Evolutionary conservation across 768 basidiomycete genomes (phyloP).

Genomic region (Xerocomellus intermedius): DNA sequence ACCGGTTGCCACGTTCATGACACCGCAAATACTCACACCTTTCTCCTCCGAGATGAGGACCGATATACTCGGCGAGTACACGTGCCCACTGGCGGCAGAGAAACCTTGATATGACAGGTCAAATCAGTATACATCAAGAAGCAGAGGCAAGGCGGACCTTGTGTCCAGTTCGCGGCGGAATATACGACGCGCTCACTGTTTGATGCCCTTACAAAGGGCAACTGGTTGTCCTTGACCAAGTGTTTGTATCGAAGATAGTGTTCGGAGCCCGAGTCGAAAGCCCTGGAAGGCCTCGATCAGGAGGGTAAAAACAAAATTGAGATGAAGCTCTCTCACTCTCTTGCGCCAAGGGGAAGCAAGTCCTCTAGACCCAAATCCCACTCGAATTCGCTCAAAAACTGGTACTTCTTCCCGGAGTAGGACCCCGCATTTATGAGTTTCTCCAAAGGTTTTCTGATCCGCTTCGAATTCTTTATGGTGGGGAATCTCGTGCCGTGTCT

Average conservation of each 20-base stretch:
- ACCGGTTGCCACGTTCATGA: neutral
- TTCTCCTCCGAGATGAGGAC: constrained; percentile 49
- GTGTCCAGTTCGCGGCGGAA: constrained; percentile 69
- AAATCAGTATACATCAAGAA: neutral
- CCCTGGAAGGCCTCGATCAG: constrained; percentile 30
- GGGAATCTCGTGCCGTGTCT: constrained; percentile 82
- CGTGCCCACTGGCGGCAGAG: constrained; percentile 46
- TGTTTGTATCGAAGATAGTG: constrained; percentile 54
- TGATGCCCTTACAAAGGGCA: constrained; percentile 56
- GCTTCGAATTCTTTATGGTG: constrained; percentile 44
- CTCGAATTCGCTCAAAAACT: constrained; percentile 57
- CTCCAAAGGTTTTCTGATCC: constrained; percentile 46
- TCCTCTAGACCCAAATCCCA: constrained; percentile 59
- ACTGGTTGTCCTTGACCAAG: constrained; percentile 41
- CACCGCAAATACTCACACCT: constrained; percentile 38
- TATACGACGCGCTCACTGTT: constrained; percentile 57
- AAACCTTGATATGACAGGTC: constrained; percentile 48
- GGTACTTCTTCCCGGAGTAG: constrained; percentile 45
- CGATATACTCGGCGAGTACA: constrained; percentile 47
- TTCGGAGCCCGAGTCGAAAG: constrained; percentile 50
- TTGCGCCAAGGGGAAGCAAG: constrained; percentile 66
- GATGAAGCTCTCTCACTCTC: constrained; percentile 45
- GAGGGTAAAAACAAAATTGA: neutral
- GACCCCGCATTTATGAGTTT: constrained; percentile 51
- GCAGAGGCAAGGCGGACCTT: constrained; percentile 38